Conservation (phyloP, 148 eudicot genomes). For the Dysphania ambrosioides region DNA sequence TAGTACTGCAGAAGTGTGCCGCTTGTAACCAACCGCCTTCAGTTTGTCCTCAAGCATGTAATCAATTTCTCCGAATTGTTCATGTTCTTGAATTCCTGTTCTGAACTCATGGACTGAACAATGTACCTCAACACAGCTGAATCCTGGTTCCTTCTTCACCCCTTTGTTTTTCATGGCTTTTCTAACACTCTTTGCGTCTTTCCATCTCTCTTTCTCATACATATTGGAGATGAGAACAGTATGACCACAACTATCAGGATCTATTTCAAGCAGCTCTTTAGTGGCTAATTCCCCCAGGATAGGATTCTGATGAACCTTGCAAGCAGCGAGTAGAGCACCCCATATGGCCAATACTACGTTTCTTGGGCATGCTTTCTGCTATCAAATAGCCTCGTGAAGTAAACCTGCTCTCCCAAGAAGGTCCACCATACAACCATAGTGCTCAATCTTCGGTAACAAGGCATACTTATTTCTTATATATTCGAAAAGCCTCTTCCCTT, state of each 20-base stretch:
- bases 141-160: slow-evolving; percentile 56
- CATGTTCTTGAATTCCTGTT: slow-evolving; percentile 44
- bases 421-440: slow-evolving; percentile 66
- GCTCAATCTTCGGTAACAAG: slow-evolving; percentile 48
- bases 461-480: slow-evolving; percentile 35
- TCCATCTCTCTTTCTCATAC: slow-evolving; percentile 46
- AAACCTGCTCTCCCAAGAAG: slow-evolving; percentile 55
- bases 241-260: slow-evolving; percentile 56
- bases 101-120: slow-evolving; percentile 48
- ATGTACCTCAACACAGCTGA: slow-evolving; percentile 53
- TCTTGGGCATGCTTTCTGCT: slow-evolving; percentile 47
- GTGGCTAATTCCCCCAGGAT: slow-evolving; percentile 56
- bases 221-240: slow-evolving; percentile 50
- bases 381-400: slow-evolving; percentile 45
- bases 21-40: slow-evolving; percentile 38
- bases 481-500: slow-evolving; percentile 35
- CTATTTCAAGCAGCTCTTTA: slow-evolving; percentile 37
- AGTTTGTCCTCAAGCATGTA: slow-evolving; percentile 42
- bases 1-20: slow-evolving; percentile 27
- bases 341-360: slow-evolving; percentile 50
- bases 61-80: slow-evolving; percentile 35
- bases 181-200: slow-evolving; percentile 40
- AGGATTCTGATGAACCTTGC: slow-evolving; percentile 44
- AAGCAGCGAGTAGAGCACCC: slow-evolving; percentile 59
- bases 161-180: slow-evolving; percentile 48